Percentiles rank a stretch among this genome's conserved stretches.
Evolutionary conservation across 2,329 filamentous ascomycete genomes (phyloP).

Genomic region (Trichoderma sp.): DNA sequence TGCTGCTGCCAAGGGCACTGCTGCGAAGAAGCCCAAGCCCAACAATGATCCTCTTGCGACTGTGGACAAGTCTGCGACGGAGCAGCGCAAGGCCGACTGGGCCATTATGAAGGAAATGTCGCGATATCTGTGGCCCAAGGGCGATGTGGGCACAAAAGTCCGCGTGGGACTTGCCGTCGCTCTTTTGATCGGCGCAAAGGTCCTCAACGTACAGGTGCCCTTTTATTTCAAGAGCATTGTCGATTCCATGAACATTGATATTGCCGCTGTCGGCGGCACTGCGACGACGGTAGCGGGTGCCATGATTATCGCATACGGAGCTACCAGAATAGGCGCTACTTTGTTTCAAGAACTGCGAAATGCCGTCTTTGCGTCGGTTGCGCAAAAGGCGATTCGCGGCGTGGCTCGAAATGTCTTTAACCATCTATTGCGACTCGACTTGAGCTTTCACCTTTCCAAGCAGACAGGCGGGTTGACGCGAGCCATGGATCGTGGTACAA

Average conservation of each 20-base stretch:
- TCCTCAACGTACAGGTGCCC: constrained; percentile 94
- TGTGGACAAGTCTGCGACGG: constrained; percentile 59
- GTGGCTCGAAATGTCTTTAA: constrained; percentile 92
- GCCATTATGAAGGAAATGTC: constrained; percentile 98
- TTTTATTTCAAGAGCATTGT: constrained; percentile 99
- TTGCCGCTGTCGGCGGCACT: constrained; percentile 80
- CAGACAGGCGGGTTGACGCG: constrained; percentile 93
- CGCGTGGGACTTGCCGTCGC: constrained; percentile 82
- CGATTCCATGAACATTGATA: constrained; percentile 95
- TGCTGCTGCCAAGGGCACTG: constrained; percentile 1
- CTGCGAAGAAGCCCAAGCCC: constrained; percentile 24
- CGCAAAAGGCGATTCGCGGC: constrained; percentile 89
- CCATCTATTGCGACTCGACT: constrained; percentile 81
- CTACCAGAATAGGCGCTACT: constrained; percentile 81
- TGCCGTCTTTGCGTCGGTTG: constrained; percentile 93
- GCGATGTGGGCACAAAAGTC: constrained; percentile 67
- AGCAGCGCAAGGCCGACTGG: constrained; percentile 97
- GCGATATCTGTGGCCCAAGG: constrained; percentile 92
- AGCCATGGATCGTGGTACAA: constrained; percentile 94
- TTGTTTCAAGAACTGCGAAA: constrained; percentile 92
- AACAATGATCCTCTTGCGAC: constrained; percentile 34
- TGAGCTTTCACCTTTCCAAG: constrained; percentile 89
- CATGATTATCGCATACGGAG: constrained; percentile 91
- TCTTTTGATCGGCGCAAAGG: constrained; percentile 84
- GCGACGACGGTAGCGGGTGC: constrained; percentile 85